A percentile compares a stretch with the other conserved stretches of the same genome.
These are phyloP conservation scores for Phytomonas sp. DNA, from an alignment of 208 protist species.

Conservation along the genomic window DNA sequence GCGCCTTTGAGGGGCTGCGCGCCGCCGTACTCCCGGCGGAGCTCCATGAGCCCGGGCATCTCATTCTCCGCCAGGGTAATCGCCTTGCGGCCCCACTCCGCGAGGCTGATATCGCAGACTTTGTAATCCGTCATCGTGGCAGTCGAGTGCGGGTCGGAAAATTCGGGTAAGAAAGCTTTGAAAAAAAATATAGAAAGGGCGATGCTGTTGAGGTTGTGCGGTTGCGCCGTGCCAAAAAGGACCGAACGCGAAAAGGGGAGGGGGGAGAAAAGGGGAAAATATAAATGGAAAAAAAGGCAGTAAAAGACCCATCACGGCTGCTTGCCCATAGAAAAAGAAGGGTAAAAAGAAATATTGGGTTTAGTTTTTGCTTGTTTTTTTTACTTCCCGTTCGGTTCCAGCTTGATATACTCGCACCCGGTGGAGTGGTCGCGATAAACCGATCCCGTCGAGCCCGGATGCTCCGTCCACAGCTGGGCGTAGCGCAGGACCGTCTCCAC, in stretches of 20 bases:
- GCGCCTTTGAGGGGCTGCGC: constrained; percentile 94
- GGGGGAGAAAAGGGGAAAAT: too few species aligned
- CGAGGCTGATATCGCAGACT: constrained; percentile 95
- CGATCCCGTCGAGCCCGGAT: constrained; percentile 15
- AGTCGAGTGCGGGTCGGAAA: too few species aligned
- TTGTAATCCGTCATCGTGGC: constrained; percentile 94
- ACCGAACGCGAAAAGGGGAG: too few species aligned
- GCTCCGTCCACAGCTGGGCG: constrained; percentile 17
- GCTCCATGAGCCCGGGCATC: constrained; percentile 99
- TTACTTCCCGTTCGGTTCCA: not conserved
- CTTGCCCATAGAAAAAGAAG: too few species aligned
- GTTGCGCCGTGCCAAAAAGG: too few species aligned
- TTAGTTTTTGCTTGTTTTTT: not conserved
- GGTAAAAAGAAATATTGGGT: too few species aligned
- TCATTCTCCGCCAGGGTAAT: constrained; percentile 98
- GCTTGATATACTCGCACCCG: constrained; percentile 18
- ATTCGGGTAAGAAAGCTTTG: too few species aligned
- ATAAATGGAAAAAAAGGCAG: too few species aligned
- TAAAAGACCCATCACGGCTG: too few species aligned
- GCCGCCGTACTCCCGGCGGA: constrained; percentile 84
- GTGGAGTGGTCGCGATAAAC: constrained; percentile 13
- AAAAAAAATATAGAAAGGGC: too few species aligned
- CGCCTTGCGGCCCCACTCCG: constrained; percentile 96
- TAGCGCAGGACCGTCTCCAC: constrained; percentile 25
- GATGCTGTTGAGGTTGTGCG: too few species aligned